Percentiles rank a stretch among this genome's conserved stretches.
Evolutionary conservation across 352 stramenopile genomes (phyloP).

Genomic region (Hyaloperonospora brassicae): DNA sequence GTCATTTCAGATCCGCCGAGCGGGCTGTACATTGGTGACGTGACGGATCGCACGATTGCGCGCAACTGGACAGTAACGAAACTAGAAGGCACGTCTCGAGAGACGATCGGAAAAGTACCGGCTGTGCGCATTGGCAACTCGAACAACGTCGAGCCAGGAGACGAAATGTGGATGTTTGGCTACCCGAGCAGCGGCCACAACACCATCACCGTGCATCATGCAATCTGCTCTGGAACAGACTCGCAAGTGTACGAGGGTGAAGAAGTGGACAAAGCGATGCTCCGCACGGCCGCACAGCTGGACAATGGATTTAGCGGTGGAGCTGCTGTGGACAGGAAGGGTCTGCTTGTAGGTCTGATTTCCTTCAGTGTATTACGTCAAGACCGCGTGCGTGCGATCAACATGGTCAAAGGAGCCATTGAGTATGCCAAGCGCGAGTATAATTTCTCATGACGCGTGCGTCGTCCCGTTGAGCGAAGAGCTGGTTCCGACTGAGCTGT

Average conservation of each 20-base stretch:
- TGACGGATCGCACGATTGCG: constrained; percentile 81
- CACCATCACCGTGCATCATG: constrained; percentile 84
- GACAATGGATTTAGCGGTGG: constrained; percentile 84
- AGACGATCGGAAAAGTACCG: constrained; percentile 65
- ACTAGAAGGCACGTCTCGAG: constrained; percentile 60
- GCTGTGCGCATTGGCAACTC: constrained; percentile 80
- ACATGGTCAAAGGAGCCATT: constrained; percentile 85
- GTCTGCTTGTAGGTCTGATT: constrained; percentile 76
- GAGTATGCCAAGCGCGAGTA: constrained; percentile 75
- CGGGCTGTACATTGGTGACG: constrained; percentile 83
- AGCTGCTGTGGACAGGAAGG: constrained; percentile 79
- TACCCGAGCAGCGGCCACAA: constrained; percentile 85
- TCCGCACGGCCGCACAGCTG: constrained; percentile 73
- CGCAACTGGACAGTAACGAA: constrained; percentile 78
- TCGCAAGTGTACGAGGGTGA: constrained; percentile 80
- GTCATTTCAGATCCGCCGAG: constrained; percentile 80
- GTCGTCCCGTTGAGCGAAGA: too few relatives aligned
- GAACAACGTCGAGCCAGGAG: constrained; percentile 81
- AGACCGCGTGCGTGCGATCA: constrained; percentile 81
- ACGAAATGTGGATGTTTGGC: constrained; percentile 89
- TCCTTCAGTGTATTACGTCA: constrained; percentile 82
- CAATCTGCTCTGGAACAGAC: constrained; percentile 84
- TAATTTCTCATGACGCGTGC: constrained; percentile 42
- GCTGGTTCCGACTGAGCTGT: constrained; percentile 1
- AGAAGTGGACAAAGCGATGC: constrained; percentile 82